A percentile compares a stretch with the other conserved stretches of the same genome.
phyloP scores from a whole-genome alignment of 1,139 yeast species.

The Yamadazyma sp. region DNA sequence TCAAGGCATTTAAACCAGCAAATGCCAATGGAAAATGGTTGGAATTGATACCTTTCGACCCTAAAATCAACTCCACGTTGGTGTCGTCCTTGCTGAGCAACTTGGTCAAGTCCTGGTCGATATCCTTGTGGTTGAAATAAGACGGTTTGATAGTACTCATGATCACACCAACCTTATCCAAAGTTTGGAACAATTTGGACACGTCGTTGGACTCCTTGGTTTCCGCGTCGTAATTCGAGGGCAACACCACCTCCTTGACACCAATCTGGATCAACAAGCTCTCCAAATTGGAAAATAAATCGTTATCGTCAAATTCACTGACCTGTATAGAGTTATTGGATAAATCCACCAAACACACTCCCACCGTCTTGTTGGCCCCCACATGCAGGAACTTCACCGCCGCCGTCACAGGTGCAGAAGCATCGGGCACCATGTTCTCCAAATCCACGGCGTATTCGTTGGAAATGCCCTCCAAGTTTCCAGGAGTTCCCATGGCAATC shows the following conservation, averaged over 20 bases:
- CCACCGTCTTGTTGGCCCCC: conserved; percentile 53
- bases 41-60: conserved; percentile 55
- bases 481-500: conserved; percentile 77
- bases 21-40: conserved; percentile 34
- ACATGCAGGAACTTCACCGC: conserved; percentile 60
- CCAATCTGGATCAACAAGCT: conserved; percentile 84
- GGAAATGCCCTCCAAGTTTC: conserved; percentile 61
- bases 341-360: conserved; percentile 80
- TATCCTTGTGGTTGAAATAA: conserved; percentile 59
- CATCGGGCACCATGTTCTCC: conserved; percentile 63
- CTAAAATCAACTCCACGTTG: conserved; percentile 50
- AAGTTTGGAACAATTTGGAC: conserved; percentile 57
- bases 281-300: conserved; percentile 81
- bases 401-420: conserved; percentile 72
- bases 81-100: conserved; percentile 47
- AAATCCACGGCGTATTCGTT: conserved; percentile 52
- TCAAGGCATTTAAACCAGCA: conserved; percentile 60
- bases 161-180: conserved; percentile 73
- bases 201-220: conserved; percentile 31
- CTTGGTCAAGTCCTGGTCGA: conserved; percentile 72
- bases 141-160: conserved; percentile 59
- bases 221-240: conserved; percentile 38
- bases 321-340: conserved; percentile 65
- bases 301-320: conserved; percentile 83
- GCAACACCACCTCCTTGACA: conserved; percentile 77